These are phyloP conservation scores for Stylonectria norvegica DNA, from an alignment of 2,329 filamentous ascomycete genomes.

Conservation along the genomic window DNA sequence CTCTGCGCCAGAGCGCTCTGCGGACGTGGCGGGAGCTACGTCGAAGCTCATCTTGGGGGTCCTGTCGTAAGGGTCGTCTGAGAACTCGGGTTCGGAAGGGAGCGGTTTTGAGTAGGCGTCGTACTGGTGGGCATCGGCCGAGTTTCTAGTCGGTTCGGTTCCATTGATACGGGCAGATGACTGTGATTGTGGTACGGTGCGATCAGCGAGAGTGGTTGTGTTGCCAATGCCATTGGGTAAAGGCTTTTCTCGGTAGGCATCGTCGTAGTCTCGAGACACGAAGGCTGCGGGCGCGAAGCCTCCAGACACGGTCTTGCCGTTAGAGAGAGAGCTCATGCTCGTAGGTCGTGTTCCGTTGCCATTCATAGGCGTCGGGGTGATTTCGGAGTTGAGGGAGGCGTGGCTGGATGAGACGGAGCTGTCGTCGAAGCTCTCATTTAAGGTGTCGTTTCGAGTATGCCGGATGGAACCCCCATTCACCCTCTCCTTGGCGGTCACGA, in stretches of 20 bases:
- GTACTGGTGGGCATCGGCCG: slow-evolving; percentile 13
- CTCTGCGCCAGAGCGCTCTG: slow-evolving; percentile 14
- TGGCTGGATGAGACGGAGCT: slow-evolving; percentile 52
- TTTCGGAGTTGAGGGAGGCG: slow-evolving; percentile 50
- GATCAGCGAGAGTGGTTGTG: slow-evolving; percentile 24
- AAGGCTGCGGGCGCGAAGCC: slow-evolving; percentile 15
- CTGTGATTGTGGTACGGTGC: slow-evolving; percentile 25
- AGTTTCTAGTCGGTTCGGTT: slow-evolving; percentile 8
- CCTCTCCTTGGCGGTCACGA: slow-evolving; percentile 32
- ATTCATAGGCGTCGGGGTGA: slow-evolving; percentile 41
- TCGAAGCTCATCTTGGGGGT: slow-evolving; percentile 16
- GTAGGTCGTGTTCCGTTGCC: slow-evolving; percentile 43
- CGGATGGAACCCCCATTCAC: slow-evolving; percentile 36
- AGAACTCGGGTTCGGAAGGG: slow-evolving; percentile 17
- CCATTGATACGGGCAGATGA: slow-evolving; percentile 20
- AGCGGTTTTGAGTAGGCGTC: slow-evolving; percentile 21
- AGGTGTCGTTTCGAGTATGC: slow-evolving; percentile 43
- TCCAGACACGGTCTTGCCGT: slow-evolving; percentile 46
- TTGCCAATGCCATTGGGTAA: slow-evolving; percentile 27
- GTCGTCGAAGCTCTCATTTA: slow-evolving; percentile 53
- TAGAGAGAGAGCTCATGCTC: slow-evolving; percentile 58
- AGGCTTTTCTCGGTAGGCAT: slow-evolving; percentile 19
- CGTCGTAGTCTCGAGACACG: slow-evolving; percentile 25
- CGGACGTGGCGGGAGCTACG: slow-evolving; percentile 7
- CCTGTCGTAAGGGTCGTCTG: slow-evolving; percentile 14